phyloP scores from a whole-genome alignment of 2,329 filamentous ascomycete genomes.

The Ceratocystiopsis minuta region DNA sequence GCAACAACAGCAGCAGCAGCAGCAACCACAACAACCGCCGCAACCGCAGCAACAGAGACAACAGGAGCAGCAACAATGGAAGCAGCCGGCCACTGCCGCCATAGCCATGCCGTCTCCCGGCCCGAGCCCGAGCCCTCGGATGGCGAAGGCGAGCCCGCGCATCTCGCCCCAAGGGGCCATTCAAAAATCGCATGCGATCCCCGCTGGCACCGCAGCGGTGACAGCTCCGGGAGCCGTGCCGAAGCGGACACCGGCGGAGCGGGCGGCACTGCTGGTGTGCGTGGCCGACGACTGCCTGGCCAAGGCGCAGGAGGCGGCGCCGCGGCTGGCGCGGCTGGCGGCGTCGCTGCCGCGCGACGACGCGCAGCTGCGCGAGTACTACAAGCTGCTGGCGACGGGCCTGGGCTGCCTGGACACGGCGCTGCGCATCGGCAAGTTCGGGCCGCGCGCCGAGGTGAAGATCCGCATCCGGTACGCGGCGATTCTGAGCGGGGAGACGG shows the following conservation, averaged over 20 bases:
- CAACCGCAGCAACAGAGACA: constrained; percentile 9
- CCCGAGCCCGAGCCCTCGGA: neutral
- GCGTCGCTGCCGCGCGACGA: constrained; percentile 24
- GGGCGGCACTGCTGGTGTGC: constrained; percentile 43
- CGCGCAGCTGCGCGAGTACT: constrained; percentile 43
- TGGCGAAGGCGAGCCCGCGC: constrained; percentile 7
- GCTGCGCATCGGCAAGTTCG: constrained; percentile 40
- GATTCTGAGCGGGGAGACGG: constrained; percentile 56
- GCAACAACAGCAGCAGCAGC: constrained; percentile 11
- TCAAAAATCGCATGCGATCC: constrained; percentile 6
- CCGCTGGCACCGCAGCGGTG: neutral
- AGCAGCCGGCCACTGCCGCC: constrained; percentile 6
- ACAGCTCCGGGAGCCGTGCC: constrained; percentile 12
- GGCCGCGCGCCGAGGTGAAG: constrained; percentile 49
- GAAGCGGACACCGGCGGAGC: constrained; percentile 26
- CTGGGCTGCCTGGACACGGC: constrained; percentile 55
- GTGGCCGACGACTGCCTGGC: constrained; percentile 60
- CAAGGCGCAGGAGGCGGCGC: constrained; percentile 41
- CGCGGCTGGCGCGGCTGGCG: constrained; percentile 20
- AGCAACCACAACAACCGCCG: constrained; percentile 13
- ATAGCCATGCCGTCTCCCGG: constrained; percentile 7
- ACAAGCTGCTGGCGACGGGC: constrained; percentile 53
- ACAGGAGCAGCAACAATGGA: constrained; percentile 7
- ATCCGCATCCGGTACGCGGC: constrained; percentile 54
- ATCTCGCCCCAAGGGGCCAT: constrained; percentile 8